These are phyloP conservation scores for Glebionis coronaria DNA, from an alignment of 129 eudicot genomes.

Conservation along the genomic window DNA sequence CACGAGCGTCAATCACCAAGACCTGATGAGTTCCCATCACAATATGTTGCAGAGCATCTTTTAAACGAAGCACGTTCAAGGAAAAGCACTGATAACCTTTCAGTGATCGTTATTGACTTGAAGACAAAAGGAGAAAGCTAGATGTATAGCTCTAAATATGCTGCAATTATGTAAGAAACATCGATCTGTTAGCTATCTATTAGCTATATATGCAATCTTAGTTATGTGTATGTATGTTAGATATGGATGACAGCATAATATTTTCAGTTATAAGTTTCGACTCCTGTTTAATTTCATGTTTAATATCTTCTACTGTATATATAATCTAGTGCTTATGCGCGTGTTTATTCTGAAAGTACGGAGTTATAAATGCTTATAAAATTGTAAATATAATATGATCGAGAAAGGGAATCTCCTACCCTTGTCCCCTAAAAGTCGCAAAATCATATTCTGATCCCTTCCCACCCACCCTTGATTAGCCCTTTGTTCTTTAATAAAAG, in stretches of 20 bases:
- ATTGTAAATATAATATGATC: slow-evolving; percentile 39
- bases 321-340: background rate
- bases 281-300: slow-evolving; percentile 1
- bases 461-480: slow-evolving; percentile 41
- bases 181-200: background rate
- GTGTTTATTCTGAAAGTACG: slow-evolving; percentile 22
- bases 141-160: background rate
- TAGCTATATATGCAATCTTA: slow-evolving; percentile 2
- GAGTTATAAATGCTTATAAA: slow-evolving; percentile 13
- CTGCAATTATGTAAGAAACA: background rate
- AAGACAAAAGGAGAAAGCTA: background rate
- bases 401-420: background rate
- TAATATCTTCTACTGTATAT: slow-evolving; percentile 11
- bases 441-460: slow-evolving; percentile 25
- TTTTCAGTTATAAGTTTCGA: background rate
- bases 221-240: background rate
- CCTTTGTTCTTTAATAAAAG: slow-evolving; percentile 36
- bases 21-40: background rate
- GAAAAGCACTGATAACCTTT: slow-evolving; percentile 19
- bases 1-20: background rate
- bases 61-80: slow-evolving; percentile 14
- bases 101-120: slow-evolving; percentile 24
- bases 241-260: slow-evolving; percentile 9
- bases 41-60: slow-evolving; percentile 17
- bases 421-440: slow-evolving; percentile 38